Conservation (phyloP, 805 yeast species). For the Kazachstania psychrophila region DNA sequence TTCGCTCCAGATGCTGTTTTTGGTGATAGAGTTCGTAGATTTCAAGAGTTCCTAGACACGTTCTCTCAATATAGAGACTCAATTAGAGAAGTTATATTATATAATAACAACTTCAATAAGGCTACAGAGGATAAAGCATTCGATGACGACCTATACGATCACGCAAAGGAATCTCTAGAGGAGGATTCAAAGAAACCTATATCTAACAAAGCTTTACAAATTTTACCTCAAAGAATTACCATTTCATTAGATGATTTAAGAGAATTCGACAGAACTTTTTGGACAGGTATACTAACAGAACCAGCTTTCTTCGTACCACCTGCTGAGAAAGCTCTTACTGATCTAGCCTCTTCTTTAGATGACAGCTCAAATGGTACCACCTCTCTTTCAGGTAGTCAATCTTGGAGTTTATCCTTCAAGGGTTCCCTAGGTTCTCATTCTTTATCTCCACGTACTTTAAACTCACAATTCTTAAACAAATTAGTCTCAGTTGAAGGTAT, state of each 20-base stretch:
- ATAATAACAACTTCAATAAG: constrained; percentile 37
- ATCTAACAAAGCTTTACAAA: constrained; percentile 4
- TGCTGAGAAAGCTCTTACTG: constrained; percentile 76
- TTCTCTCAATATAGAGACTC: constrained; percentile 58
- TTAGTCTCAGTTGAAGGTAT: constrained; percentile 89
- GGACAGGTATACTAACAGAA: constrained; percentile 61
- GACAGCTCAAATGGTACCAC: constrained; percentile 37
- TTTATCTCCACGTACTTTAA: constrained; percentile 79
- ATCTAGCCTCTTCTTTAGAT: constrained; percentile 60
- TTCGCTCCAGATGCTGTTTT: constrained; percentile 40
- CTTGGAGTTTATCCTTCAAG: constrained; percentile 59
- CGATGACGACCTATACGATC: constrained; percentile 6
- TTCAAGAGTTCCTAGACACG: constrained; percentile 75
- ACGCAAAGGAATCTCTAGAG: constrained; percentile 7
- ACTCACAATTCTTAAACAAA: constrained; percentile 66
- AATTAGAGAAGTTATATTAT: constrained; percentile 63
- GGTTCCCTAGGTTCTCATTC: constrained; percentile 89
- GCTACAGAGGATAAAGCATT: constrained; percentile 5
- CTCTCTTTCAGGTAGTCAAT: constrained; percentile 40
- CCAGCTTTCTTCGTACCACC: constrained; percentile 89
- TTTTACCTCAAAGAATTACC: constrained; percentile 41
- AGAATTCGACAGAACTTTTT: constrained; percentile 68
- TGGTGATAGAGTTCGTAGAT: constrained; percentile 77
- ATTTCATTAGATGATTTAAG: constrained; percentile 82
- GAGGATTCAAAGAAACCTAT: constrained; percentile 8